Evolutionary conservation across 2,329 filamentous ascomycete genomes (phyloP), one percentile per base, ranked within the genome.

Genomic region (Metarhizium anisopliae): DNA sequence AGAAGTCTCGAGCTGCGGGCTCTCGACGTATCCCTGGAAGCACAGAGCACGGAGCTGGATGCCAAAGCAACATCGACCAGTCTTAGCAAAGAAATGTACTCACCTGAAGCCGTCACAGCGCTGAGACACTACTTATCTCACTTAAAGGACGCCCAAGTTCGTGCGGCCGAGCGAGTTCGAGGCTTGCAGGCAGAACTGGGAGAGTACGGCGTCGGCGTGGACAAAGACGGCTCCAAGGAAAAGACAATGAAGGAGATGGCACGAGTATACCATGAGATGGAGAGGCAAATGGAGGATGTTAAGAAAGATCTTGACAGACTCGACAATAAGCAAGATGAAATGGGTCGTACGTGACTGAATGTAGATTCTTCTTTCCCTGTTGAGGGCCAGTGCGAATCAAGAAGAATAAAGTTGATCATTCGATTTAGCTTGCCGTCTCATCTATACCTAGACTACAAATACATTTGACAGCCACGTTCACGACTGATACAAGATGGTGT

Each of bases 171-270:
- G 62, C 68, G 68, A 1, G 60, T 79, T 0, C 67, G 70, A 13
- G 68, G 72, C 16, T 59, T 76, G 36, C 64, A 68, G 62, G 70
- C 66, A 11, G 72, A 81, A 63, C 64, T 84, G 47, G 68, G 61
- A 8, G 76, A 74, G 35, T 83, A 82, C 56, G 80, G 80, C 0
- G 75, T 80, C 2, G 69, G 65, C 2, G 63, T 72, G 1, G 64
- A 65, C 10, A 66, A 65, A 2, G 66, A 65, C 8, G 66, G 64
- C 1, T 66, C 61, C 7, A 80, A 78, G 68, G 78, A 78, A 62
- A 72, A 70, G 57, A 70, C 68, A 29, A 75, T 82, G 74, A 72
- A 75, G 55, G 79, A 83, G 63, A 77, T 82, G 72, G 79, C 77
- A 3, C 69, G 72, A 54, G 72, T 76, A 7, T 79, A 78, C 63